A percentile compares a stretch with the other conserved stretches of the same genome.
phyloP scores from a whole-genome alignment of 768 basidiomycete genomes.

The Sistotremastrum suecicum region DNA sequence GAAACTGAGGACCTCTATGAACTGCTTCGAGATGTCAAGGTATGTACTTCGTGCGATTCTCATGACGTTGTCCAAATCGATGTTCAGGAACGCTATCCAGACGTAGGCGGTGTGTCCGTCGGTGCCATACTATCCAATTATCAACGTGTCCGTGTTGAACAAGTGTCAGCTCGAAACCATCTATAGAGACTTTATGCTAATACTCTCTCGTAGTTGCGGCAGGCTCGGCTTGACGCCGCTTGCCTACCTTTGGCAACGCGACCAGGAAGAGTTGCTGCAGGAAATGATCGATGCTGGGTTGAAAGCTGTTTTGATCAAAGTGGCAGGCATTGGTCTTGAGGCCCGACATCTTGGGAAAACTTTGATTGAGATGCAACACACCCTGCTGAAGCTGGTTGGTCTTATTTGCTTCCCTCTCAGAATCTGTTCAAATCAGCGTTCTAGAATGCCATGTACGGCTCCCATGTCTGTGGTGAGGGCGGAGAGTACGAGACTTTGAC shows the following conservation, averaged over 20 bases:
- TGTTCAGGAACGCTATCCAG: conserved; percentile 55
- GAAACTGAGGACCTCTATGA: conserved; percentile 90
- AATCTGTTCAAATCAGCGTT: not conserved
- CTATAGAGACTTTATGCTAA: conserved; percentile 4
- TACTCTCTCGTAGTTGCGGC: conserved; percentile 42
- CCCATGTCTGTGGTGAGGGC: conserved; percentile 93
- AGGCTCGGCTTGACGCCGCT: conserved; percentile 70
- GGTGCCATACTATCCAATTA: conserved; percentile 98
- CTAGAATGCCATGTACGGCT: conserved; percentile 71
- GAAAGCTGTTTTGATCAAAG: conserved; percentile 81
- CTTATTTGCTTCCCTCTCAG: not conserved
- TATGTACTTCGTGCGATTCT: conserved; percentile 16
- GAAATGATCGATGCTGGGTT: conserved; percentile 78
- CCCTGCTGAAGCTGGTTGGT: conserved; percentile 56
- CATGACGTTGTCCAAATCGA: too few species aligned
- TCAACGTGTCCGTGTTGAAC: conserved; percentile 91
- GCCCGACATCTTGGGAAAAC: conserved; percentile 66
- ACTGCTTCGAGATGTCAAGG: conserved; percentile 66
- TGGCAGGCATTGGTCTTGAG: conserved; percentile 85
- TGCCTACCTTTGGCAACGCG: conserved; percentile 87
- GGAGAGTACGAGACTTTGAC: conserved; percentile 97
- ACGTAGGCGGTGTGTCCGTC: conserved; percentile 76
- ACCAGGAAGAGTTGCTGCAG: conserved; percentile 70
- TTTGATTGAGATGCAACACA: conserved; percentile 59
- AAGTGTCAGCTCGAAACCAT: conserved; percentile 51